A percentile compares a stretch with the other conserved stretches of the same genome.
Conservation (phyloP, 2,329 filamentous ascomycete genomes). For the Hirsutella rhossiliensis region DNA sequence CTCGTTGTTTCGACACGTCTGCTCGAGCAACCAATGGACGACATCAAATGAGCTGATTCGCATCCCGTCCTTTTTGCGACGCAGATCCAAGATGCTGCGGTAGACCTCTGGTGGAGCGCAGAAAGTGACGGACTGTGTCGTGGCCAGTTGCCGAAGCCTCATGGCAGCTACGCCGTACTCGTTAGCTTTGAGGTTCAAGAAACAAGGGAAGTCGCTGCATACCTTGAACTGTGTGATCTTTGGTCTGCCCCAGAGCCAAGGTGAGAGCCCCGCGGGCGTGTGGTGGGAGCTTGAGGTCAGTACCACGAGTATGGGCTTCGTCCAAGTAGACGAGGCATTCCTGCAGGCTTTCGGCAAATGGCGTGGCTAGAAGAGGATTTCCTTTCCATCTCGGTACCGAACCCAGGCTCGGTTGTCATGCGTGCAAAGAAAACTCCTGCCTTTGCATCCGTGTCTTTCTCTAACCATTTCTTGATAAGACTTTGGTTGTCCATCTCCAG, state of each 20-base stretch:
- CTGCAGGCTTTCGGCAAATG: conserved; percentile 39
- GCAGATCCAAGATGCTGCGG: conserved; percentile 42
- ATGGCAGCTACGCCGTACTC: conserved; percentile 39
- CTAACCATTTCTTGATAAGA: conserved; percentile 39
- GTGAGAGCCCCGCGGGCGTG: conserved; percentile 39
- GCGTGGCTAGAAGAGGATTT: conserved; percentile 38
- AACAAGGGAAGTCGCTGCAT: conserved; percentile 2
- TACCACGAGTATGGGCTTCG: conserved; percentile 41
- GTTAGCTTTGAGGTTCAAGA: neutral
- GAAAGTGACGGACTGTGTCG: conserved; percentile 43
- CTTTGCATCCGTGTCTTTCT: conserved; percentile 25
- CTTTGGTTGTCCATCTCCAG: conserved; percentile 45
- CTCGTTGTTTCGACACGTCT: conserved; percentile 48
- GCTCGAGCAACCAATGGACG: conserved; percentile 49
- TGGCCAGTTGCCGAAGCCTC: conserved; percentile 45
- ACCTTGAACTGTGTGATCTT: conserved; percentile 51
- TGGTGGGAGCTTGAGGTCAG: conserved; percentile 42
- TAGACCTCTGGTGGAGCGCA: conserved; percentile 49
- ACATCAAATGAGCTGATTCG: conserved; percentile 8
- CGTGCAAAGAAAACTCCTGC: conserved; percentile 42
- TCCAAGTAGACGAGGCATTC: conserved; percentile 42
- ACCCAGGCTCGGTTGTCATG: conserved; percentile 13
- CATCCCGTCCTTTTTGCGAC: conserved; percentile 1
- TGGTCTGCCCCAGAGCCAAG: conserved; percentile 41
- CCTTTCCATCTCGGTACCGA: conserved; percentile 19